These are phyloP conservation scores for Geum urbanum DNA, from an alignment of 306 rosid species.

Conservation along the genomic window DNA sequence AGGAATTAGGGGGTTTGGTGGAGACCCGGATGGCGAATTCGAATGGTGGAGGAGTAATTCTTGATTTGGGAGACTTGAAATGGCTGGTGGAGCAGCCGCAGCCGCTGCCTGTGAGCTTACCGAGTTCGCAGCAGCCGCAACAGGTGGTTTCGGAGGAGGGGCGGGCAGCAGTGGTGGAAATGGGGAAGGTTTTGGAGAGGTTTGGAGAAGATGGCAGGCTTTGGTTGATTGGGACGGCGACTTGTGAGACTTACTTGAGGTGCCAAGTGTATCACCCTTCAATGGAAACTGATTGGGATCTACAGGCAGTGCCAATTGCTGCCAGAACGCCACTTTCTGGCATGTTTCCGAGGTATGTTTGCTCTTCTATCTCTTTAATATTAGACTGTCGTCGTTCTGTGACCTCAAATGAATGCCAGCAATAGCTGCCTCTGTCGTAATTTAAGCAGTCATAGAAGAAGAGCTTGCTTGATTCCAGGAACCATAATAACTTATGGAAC, in stretches of 20 bases:
- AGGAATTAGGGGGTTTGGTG: slow-evolving; percentile 60
- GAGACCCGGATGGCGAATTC: slow-evolving; percentile 47
- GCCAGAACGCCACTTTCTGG: slow-evolving; percentile 57
- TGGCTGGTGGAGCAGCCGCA: slow-evolving; percentile 78
- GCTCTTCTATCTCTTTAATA: not conserved
- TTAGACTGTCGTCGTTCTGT: no score
- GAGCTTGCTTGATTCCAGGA: slow-evolving; percentile 14
- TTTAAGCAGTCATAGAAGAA: slow-evolving; percentile 19
- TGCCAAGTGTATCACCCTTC: slow-evolving; percentile 99
- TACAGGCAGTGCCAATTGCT: slow-evolving; percentile 86
- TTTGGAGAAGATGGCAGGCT: slow-evolving; percentile 58
- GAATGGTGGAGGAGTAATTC: slow-evolving; percentile 45
- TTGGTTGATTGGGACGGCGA: slow-evolving; percentile 92
- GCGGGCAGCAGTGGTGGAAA: slow-evolving; percentile 68
- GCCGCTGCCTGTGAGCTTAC: slow-evolving; percentile 26
- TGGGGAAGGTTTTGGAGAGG: slow-evolving; percentile 57
- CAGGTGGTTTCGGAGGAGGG: slow-evolving; percentile 64
- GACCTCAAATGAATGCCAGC: not conserved
- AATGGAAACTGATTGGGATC: slow-evolving; percentile 98
- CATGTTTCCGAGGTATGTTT: slow-evolving; percentile 67
- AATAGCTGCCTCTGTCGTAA: not conserved
- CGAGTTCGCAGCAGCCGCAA: slow-evolving; percentile 34
- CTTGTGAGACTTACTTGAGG: slow-evolving; percentile 95
- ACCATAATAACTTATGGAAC: slow-evolving; percentile 1
- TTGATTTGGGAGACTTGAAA: slow-evolving; percentile 87